Conservation (phyloP, 805 yeast species). For the Nakazawaea siamensis region DNA sequence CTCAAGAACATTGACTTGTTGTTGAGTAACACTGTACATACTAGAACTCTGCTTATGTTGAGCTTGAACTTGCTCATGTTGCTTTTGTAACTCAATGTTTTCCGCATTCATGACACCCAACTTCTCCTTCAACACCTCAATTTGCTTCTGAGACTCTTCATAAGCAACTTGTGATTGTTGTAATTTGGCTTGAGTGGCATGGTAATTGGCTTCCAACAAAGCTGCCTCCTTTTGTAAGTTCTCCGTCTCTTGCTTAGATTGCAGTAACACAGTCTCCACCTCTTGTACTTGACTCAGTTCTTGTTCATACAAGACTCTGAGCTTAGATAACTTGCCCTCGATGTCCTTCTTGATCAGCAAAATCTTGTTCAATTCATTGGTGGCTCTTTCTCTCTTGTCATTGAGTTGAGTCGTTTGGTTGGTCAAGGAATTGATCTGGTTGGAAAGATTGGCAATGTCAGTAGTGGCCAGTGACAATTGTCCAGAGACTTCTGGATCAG, state of each 20-base stretch:
- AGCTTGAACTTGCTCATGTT: conserved; percentile 40
- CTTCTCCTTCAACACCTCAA: conserved; percentile 57
- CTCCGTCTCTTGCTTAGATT: conserved; percentile 59
- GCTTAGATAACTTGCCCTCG: conserved; percentile 56
- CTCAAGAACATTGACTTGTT: conserved; percentile 63
- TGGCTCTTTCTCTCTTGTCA: conserved; percentile 66
- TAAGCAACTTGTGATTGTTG: conserved; percentile 51
- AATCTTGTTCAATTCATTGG: conserved; percentile 65
- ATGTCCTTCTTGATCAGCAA: conserved; percentile 62
- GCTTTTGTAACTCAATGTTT: conserved; percentile 48
- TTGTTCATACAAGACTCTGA: conserved; percentile 65
- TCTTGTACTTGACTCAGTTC: conserved; percentile 72
- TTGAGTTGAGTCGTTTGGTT: conserved; percentile 64
- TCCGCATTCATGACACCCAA: conserved; percentile 62
- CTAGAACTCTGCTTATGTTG: conserved; percentile 58
- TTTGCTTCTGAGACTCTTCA: conserved; percentile 63
- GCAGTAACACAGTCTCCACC: conserved; percentile 54
- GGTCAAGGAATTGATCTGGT: conserved; percentile 73
- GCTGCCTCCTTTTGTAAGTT: conserved; percentile 64
- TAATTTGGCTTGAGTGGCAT: conserved; percentile 59
- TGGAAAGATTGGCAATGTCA: conserved; percentile 80
- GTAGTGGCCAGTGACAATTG: conserved; percentile 72
- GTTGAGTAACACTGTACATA: conserved; percentile 53
- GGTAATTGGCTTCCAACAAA: conserved; percentile 69
- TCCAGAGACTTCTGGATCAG: conserved; percentile 55